phyloP scores from a whole-genome alignment of 345 rosid genomes.

The Excoecaria cochinchinensis region DNA sequence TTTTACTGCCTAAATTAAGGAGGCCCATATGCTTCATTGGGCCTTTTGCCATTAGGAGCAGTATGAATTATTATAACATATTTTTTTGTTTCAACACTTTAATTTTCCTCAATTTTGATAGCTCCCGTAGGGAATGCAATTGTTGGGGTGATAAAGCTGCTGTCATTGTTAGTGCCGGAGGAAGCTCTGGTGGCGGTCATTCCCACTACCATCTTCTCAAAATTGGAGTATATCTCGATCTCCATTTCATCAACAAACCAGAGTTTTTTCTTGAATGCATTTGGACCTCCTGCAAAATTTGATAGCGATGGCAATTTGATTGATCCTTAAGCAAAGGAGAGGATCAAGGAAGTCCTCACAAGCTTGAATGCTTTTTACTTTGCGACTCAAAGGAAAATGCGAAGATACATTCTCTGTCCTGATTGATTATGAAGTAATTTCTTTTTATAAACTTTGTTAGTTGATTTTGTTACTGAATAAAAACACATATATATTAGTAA shows the following conservation, averaged over 20 bases:
- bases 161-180: slow-evolving; percentile 69
- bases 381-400: slow-evolving; percentile 44
- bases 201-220: slow-evolving; percentile 80
- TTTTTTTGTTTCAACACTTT: neutral
- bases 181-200: slow-evolving; percentile 58
- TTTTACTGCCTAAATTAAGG: too few relatives aligned
- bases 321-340: slow-evolving; percentile 50
- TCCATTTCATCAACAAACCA: slow-evolving; percentile 88
- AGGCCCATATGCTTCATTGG: too few relatives aligned
- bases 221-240: slow-evolving; percentile 70
- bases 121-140: slow-evolving; percentile 82
- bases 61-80: too few relatives aligned
- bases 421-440: too few relatives aligned
- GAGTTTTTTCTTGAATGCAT: slow-evolving; percentile 72
- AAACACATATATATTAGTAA: too few relatives aligned
- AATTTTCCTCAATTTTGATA: slow-evolving; percentile 15
- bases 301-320: slow-evolving; percentile 65
- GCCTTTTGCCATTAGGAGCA: too few relatives aligned
- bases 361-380: slow-evolving; percentile 57
- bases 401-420: too few relatives aligned
- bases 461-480: too few relatives aligned
- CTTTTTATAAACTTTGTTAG: too few relatives aligned
- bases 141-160: slow-evolving; percentile 87
- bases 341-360: slow-evolving; percentile 48
- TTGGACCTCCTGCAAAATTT: slow-evolving; percentile 73